Base-by-base conservation (phyloP, 306 rosid species). In the Luffa aegyptiaca region DNA sequence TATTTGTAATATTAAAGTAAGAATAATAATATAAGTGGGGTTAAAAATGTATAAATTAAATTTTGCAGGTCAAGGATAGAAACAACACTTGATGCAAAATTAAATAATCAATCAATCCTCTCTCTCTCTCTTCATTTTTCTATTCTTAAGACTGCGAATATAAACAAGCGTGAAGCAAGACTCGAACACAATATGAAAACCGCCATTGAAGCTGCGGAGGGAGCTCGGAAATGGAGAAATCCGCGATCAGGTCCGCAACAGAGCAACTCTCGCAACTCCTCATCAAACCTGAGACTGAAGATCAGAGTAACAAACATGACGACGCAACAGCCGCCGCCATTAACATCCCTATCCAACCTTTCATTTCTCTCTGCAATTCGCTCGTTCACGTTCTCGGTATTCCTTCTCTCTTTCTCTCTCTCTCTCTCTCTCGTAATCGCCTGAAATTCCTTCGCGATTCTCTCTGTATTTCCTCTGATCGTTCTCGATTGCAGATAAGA, bases 371-470 rank as follows among this genome's bases (percentile, higher is more conserved):
- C 13, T 92, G 95, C 80, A 62, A 88, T 87, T 79, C 80, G 44
- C 71, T 88, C 77, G 76, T 90, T 51, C 89, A 84, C 83, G 88
- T 92, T 84, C 90, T 92, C 46, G 97, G 97, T 92, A 39, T 7
- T 87, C 77, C 49, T 33, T 5, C 14, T 5, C 3, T 26, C 36
- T 52, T 26, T 64, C 39, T 20, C n/a, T 81, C 2, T 37, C 31
- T 26, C 44, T 64, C 39, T 20, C n/a, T 81, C 2, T 37, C 31
- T 26, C 61, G 58, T 33, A 52, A 49, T 49, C 55, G 18, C 55
- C 17, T 49, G 0, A 49, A 49, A 49, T 10, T 10, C 0, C 55
- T 2, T 49, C 4, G 3, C 11, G 13, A 48, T 49, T 82, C 8
- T 0, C 3, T 70, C 46, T 42, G 9, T 5, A 6, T 42, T 42